Conservation (phyloP, 345 rosid genomes). For the Fremontodendron californicum region DNA sequence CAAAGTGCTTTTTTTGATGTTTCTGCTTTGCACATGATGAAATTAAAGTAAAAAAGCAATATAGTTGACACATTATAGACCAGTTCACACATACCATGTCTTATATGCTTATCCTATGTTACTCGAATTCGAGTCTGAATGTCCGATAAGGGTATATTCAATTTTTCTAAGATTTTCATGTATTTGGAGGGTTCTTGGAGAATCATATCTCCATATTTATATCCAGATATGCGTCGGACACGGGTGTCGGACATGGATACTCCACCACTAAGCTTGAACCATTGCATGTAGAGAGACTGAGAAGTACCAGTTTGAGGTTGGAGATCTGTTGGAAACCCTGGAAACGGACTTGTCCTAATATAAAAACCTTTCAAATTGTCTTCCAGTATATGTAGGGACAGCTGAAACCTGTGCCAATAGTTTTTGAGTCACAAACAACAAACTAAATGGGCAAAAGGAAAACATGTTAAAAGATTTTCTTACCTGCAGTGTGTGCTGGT, state of each 20-base stretch:
- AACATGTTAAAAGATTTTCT: no score
- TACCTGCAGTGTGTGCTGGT: conserved; percentile 20
- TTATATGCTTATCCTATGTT: no score
- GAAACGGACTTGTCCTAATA: conserved; percentile 32
- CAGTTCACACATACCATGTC: conserved; percentile 23
- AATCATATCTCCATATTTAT: no score
- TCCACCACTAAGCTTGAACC: conserved; percentile 29
- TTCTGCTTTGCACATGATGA: neutral
- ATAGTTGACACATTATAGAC: neutral
- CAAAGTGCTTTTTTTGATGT: neutral
- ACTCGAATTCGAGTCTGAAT: no score
- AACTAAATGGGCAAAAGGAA: neutral
- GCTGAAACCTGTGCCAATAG: conserved; percentile 26
- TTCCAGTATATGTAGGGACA: neutral
- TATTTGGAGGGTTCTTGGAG: no score
- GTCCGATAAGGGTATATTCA: no score
- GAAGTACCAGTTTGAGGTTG: conserved; percentile 34
- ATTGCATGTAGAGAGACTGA: conserved; percentile 28
- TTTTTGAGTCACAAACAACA: neutral
- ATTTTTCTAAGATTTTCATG: no score
- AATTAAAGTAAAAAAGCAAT: neutral
- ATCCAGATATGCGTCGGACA: no score
- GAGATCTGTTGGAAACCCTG: conserved; percentile 37
- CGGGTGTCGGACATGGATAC: conserved; percentile 27
- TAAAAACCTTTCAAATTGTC: conserved; percentile 24